A percentile compares a stretch with the other conserved stretches of the same genome.
Conservation (phyloP, 306 rosid genomes). For the Biancaea sappan region DNA sequence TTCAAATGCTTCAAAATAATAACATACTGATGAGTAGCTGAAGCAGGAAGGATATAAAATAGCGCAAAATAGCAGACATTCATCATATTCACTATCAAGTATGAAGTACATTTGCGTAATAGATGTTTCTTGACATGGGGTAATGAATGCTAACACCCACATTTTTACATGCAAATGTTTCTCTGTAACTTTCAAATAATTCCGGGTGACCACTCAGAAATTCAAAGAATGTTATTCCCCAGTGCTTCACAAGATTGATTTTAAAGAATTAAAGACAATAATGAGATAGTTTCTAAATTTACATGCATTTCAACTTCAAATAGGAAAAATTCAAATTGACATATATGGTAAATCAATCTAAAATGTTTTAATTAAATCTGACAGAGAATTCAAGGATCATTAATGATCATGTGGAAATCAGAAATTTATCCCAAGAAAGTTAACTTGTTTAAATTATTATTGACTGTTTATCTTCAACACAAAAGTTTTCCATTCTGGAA, state of each 20-base stretch:
- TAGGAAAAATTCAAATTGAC: neutral
- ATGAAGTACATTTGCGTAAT: neutral
- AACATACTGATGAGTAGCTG: neutral
- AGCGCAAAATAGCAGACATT: neutral
- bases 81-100: slow-evolving; percentile 1
- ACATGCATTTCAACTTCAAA: neutral
- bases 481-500: neutral
- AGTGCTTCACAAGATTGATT: neutral
- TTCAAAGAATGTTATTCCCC: neutral
- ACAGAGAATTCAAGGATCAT: neutral
- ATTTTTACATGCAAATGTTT: neutral
- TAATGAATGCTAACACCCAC: neutral
- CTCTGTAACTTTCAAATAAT: neutral
- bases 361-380: neutral
- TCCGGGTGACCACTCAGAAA: neutral
- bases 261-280: neutral
- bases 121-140: neutral
- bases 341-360: neutral
- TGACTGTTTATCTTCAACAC: neutral
- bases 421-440: neutral
- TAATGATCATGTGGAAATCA: neutral
- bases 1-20: neutral
- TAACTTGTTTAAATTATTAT: neutral
- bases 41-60: neutral
- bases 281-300: neutral